Evolutionary conservation across 73 alveolate genomes (phyloP), one percentile per base, ranked within the genome.

Genomic region (Paramecium tetraurelia): DNA sequence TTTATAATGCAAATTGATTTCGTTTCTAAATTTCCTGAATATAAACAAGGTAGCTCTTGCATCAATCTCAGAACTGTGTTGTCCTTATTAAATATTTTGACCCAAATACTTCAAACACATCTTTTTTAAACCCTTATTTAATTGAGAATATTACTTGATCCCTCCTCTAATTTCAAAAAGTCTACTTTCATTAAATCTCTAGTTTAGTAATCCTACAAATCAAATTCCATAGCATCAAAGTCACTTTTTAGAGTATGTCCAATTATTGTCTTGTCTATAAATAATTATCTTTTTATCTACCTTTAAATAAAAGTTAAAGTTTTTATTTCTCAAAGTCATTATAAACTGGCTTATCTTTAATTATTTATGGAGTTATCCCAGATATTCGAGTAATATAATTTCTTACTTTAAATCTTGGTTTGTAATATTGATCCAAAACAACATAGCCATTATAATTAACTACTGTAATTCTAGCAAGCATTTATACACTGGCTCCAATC

Each of bases 401-500:
- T 36, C 93, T 90, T n/a, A 96, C 93, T 36, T 50, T 87, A 44
- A 95, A 95, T 70, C 93, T 57, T n/a, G 98, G 98, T 58, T 93
- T 59, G 11, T 86, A 95, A 90, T 92, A 93, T 12, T 86, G 21
- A 63, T 96, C 98, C 58, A 88, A 86, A 8, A 94, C 92, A 14
- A 96, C 95, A 43, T 96, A 95, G n/a, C 98, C 98, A 93, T 96
- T 92, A 75, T 94, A 96, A 85, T 96, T 96, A 18, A 96, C 95
- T 21, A 94, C 94, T 7, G 96, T 92, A 20, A 94, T 95, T 59
- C 98, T 75, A n/a, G 98, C 98, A 7, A 96, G 68, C 36, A 33
- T 83, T 89, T 41, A 29, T 33, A 58, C 36, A 27, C 68, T 77
- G 5, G 36, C 71, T n/a, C 94, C 90, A 43, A 93, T 95, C 48